Conservation (phyloP, 2,329 filamentous ascomycete genomes). For the Cryphonectria naterciae region DNA sequence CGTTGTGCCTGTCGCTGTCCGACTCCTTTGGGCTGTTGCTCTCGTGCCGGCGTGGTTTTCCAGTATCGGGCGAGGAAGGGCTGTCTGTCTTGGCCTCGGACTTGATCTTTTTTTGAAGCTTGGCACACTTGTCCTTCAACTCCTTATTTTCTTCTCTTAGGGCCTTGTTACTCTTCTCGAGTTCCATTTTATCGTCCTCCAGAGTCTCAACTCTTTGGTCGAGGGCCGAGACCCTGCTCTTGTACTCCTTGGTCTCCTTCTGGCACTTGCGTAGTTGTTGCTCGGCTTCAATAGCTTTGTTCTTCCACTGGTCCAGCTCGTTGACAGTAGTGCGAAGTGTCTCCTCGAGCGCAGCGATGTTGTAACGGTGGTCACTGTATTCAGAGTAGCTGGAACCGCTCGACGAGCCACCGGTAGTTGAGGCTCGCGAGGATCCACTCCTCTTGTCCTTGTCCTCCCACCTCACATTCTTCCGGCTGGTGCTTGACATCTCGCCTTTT, state of each 20-base stretch:
- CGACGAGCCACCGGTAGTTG: conserved; percentile 39
- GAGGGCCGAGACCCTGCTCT: conserved; percentile 31
- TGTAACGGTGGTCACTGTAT: conserved; percentile 33
- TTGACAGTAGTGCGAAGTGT: conserved; percentile 32
- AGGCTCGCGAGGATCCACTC: conserved; percentile 35
- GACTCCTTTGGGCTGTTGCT: conserved; percentile 34
- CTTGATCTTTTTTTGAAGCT: conserved; percentile 33
- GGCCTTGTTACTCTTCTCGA: conserved; percentile 35
- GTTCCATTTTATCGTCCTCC: conserved; percentile 35
- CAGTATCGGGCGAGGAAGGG: conserved; percentile 32
- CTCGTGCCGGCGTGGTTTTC: conserved; percentile 35
- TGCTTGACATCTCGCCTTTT: conserved; percentile 16
- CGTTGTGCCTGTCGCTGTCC: conserved; percentile 34
- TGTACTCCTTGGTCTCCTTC: conserved; percentile 27
- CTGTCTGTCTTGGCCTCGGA: conserved; percentile 32
- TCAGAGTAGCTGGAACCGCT: conserved; percentile 37
- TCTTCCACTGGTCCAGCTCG: conserved; percentile 35
- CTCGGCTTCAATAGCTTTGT: conserved; percentile 34
- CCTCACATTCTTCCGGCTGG: conserved; percentile 37
- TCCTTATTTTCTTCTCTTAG: conserved; percentile 30
- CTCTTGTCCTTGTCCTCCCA: conserved; percentile 37
- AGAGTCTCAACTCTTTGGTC: conserved; percentile 28
- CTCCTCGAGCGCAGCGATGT: conserved; percentile 37
- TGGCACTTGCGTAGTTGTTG: conserved; percentile 29
- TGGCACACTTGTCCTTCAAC: conserved; percentile 30